Conservation (phyloP, 371 early-diverging fungal genomes). For the Mortierella sp. region DNA sequence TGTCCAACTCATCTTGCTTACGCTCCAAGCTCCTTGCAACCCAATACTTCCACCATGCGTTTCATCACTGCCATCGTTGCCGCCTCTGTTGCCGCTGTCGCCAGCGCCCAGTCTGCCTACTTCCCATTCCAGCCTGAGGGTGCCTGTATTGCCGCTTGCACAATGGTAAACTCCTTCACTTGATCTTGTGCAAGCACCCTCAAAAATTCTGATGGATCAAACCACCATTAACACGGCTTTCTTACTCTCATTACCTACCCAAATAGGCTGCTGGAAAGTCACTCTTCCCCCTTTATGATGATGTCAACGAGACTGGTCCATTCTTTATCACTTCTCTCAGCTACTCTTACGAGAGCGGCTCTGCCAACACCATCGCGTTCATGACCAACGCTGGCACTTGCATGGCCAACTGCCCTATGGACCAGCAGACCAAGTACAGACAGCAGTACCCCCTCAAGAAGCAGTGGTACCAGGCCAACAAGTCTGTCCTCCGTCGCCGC, state of each 20-base stretch:
- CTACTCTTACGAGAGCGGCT: slow-evolving; percentile 28
- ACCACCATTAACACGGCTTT: no score
- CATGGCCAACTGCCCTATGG: slow-evolving; percentile 30
- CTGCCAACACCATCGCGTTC: slow-evolving; percentile 40
- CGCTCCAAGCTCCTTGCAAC: background rate
- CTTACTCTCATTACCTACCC: no score
- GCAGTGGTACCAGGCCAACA: slow-evolving; percentile 1
- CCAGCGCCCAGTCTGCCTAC: slow-evolving; percentile 2
- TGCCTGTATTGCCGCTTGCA: slow-evolving; percentile 13
- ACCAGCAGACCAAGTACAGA: slow-evolving; percentile 41
- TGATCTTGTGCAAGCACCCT: no score
- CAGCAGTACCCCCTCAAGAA: slow-evolving; percentile 17
- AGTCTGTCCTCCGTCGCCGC: background rate
- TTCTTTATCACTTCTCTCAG: no score
- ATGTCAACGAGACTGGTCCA: no score
- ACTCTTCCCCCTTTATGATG: no score
- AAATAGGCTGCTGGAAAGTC: no score
- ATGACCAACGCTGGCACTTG: slow-evolving; percentile 52
- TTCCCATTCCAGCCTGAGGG: slow-evolving; percentile 25
- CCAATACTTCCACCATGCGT: background rate
- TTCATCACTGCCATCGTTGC: background rate
- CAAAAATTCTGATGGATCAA: no score
- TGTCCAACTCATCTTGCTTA: no score
- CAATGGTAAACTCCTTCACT: background rate
- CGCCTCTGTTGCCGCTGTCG: background rate